These are phyloP conservation scores for Lactifluus subvellereus DNA, from an alignment of 768 basidiomycete species.

Conservation along the genomic window DNA sequence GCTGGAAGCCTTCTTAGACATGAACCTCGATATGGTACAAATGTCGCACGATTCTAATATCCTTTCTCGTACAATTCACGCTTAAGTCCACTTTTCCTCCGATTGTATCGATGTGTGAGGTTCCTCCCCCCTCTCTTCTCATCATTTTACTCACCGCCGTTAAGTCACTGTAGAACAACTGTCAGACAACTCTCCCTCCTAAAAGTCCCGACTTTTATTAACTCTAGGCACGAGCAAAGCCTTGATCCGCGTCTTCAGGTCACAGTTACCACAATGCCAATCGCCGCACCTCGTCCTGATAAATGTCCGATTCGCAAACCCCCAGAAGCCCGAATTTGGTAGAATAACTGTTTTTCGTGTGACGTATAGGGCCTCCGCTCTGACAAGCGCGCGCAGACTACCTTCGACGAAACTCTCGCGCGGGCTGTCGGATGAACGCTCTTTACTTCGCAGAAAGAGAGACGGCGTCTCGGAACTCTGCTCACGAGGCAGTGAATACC, in stretches of 20 bases:
- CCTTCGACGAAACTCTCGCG: neutral
- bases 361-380: conserved; percentile 12
- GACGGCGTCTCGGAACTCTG: conserved; percentile 18
- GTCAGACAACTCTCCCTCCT: neutral
- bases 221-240: neutral
- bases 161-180: conserved; percentile 6
- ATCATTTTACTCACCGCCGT: neutral
- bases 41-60: conserved; percentile 3
- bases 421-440: neutral
- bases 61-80: conserved; percentile 15
- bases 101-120: neutral
- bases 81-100: conserved; percentile 16
- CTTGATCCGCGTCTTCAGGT: neutral
- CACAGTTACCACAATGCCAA: conserved; percentile 4
- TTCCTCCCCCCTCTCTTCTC: neutral
- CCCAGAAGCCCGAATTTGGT: neutral
- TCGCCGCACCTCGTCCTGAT: neutral
- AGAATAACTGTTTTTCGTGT: neutral
- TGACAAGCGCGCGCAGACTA: neutral
- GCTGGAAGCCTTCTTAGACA: neutral
- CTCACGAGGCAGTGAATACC: conserved; percentile 16
- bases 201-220: neutral
- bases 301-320: neutral
- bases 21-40: neutral
- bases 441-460: conserved; percentile 5